phyloP scores from a whole-genome alignment of 139 green algal genomes.

The Tetraselmis chui region DNA sequence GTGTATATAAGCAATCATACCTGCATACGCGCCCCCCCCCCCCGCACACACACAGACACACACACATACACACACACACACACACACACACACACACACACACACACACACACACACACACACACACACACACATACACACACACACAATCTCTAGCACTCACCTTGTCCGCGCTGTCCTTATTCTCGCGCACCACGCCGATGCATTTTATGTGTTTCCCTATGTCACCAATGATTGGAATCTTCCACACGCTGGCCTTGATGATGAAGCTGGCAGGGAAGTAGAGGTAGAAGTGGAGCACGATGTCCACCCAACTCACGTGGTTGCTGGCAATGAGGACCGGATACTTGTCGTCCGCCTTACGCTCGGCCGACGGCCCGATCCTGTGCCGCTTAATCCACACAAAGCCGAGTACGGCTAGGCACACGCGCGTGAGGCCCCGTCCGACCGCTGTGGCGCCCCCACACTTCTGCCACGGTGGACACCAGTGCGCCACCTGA shows the following conservation, averaged over 20 bases:
- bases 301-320: conserved; percentile 74
- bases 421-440: background rate
- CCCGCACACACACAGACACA: too few relatives aligned
- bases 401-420: background rate
- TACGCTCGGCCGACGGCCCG: background rate
- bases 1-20: too few relatives aligned
- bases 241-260: background rate
- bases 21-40: too few relatives aligned
- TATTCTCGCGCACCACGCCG: conserved; percentile 69
- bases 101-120: too few relatives aligned
- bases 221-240: background rate
- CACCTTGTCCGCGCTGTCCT: conserved; percentile 8
- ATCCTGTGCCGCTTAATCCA: background rate
- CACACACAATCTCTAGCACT: too few relatives aligned
- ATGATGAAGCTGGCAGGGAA: conserved; percentile 32
- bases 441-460: background rate
- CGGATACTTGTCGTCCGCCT: background rate
- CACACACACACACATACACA: too few relatives aligned
- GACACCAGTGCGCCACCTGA: background rate
- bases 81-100: too few relatives aligned
- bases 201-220: conserved; percentile 67
- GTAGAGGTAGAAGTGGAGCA: conserved; percentile 68
- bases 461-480: background rate
- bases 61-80: too few relatives aligned
- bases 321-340: conserved; percentile 75